Percentiles rank a stretch among this genome's conserved stretches.
Evolutionary conservation across 2,329 filamentous ascomycete genomes (phyloP).

Genomic region (Pseudocercospora eumusae): DNA sequence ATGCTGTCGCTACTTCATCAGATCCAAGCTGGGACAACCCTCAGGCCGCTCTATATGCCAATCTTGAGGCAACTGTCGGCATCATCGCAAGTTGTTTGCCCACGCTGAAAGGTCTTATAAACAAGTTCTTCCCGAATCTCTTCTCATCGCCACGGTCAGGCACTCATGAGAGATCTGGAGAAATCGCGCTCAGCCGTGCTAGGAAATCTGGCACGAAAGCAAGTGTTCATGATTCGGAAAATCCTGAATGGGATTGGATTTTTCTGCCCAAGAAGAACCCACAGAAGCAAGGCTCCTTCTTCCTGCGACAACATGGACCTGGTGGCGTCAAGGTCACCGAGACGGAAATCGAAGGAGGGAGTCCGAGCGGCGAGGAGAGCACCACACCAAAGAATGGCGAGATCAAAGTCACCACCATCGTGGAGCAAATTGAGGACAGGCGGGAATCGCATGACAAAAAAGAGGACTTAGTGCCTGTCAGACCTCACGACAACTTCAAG

Average conservation of each 20-base stretch:
- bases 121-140: conserved; percentile 25
- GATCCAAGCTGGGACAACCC: conserved; percentile 33
- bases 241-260: background rate
- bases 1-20: conserved; percentile 26
- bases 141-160: conserved; percentile 9
- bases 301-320: background rate
- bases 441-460: conserved; percentile 11
- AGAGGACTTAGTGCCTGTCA: conserved; percentile 5
- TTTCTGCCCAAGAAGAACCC: background rate
- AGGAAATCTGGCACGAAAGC: background rate
- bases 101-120: conserved; percentile 28
- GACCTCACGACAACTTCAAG: background rate
- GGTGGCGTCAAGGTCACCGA: conserved; percentile 8
- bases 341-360: conserved; percentile 12
- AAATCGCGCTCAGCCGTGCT: conserved; percentile 9
- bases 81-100: conserved; percentile 34
- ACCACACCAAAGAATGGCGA: background rate
- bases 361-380: conserved; percentile 6
- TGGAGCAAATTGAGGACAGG: conserved; percentile 15
- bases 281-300: background rate
- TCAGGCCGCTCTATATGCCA: conserved; percentile 28
- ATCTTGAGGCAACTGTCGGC: conserved; percentile 32
- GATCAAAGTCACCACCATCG: conserved; percentile 17
- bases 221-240: conserved; percentile 2
- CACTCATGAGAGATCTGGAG: background rate